A percentile compares a stretch with the other conserved stretches of the same genome.
These are phyloP conservation scores for Apiospora koreana DNA, from an alignment of 2,329 filamentous ascomycete species.

Conservation along the genomic window DNA sequence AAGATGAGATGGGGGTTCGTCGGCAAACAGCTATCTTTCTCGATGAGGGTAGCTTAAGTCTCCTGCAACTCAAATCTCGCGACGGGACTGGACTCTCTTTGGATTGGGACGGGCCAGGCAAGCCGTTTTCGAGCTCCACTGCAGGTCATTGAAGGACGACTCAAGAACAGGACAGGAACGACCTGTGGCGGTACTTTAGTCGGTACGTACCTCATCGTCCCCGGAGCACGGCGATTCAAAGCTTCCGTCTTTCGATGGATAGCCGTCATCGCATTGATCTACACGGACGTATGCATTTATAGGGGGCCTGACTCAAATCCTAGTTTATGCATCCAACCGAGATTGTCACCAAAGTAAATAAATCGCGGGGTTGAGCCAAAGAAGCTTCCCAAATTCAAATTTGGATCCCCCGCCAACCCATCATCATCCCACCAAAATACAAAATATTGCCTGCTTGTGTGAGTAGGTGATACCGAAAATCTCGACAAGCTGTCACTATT, in stretches of 20 bases:
- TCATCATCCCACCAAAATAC: conserved; percentile 6
- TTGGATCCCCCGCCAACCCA: conserved; percentile 12
- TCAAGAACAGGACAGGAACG: background rate
- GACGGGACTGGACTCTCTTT: conserved; percentile 11
- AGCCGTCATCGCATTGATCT: background rate
- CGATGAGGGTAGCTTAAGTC: conserved; percentile 10
- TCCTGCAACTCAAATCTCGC: conserved; percentile 13
- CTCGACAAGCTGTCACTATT: conserved; percentile 36
- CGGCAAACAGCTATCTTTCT: conserved; percentile 6
- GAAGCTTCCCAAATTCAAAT: background rate
- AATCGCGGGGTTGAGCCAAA: conserved; percentile 5
- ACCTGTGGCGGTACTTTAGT: background rate
- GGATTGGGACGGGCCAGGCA: background rate
- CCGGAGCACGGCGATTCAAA: background rate
- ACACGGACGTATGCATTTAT: background rate
- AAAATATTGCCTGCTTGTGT: background rate
- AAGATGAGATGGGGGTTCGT: background rate
- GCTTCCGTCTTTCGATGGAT: background rate
- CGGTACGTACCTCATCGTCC: background rate
- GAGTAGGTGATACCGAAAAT: conserved; percentile 11
- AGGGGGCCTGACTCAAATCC: background rate
- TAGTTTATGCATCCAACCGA: background rate
- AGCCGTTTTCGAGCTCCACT: conserved; percentile 7
- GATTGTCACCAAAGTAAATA: background rate
- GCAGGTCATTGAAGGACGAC: background rate